A percentile compares a stretch with the other conserved stretches of the same genome.
These are phyloP conservation scores for Oropetium thomaeum DNA, from an alignment of 176 grass and related monocot species.

Conservation along the genomic window DNA sequence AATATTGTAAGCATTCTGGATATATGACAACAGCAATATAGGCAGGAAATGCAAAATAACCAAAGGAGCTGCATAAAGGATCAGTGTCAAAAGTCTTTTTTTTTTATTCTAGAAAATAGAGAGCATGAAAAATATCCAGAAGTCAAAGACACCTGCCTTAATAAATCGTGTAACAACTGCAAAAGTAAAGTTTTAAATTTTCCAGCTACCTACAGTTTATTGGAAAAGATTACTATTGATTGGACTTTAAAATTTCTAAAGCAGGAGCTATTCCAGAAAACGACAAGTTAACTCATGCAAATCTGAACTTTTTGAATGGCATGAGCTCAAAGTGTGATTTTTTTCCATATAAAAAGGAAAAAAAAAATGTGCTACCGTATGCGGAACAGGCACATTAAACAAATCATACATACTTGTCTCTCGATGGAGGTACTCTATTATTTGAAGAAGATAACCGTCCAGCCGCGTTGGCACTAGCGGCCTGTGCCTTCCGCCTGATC, in stretches of 20 bases:
- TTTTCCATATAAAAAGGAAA: not conserved
- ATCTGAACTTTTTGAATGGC: not conserved
- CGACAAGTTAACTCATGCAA: not conserved
- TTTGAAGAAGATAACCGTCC: slow-evolving; percentile 33
- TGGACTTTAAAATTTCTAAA: not conserved
- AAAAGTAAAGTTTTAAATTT: not conserved
- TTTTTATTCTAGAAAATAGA: not conserved
- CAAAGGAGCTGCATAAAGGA: not conserved
- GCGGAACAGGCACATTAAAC: not conserved
- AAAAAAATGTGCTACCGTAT: not conserved
- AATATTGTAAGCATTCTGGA: not conserved
- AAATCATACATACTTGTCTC: slow-evolving; percentile 32
- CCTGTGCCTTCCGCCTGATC: slow-evolving; percentile 39
- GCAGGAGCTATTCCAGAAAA: not conserved
- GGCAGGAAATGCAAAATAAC: not conserved
- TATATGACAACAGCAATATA: not conserved
- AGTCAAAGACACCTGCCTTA: not conserved
- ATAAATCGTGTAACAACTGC: not conserved
- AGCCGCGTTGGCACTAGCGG: slow-evolving; percentile 24
- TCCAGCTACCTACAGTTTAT: not conserved
- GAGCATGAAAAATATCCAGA: not conserved
- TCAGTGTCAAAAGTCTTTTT: not conserved
- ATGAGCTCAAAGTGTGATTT: not conserved
- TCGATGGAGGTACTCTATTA: slow-evolving; percentile 33
- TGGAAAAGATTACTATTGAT: not conserved